Conservation (phyloP, 192 early-diverging fungal species). For the Coemansia asiatica region DNA sequence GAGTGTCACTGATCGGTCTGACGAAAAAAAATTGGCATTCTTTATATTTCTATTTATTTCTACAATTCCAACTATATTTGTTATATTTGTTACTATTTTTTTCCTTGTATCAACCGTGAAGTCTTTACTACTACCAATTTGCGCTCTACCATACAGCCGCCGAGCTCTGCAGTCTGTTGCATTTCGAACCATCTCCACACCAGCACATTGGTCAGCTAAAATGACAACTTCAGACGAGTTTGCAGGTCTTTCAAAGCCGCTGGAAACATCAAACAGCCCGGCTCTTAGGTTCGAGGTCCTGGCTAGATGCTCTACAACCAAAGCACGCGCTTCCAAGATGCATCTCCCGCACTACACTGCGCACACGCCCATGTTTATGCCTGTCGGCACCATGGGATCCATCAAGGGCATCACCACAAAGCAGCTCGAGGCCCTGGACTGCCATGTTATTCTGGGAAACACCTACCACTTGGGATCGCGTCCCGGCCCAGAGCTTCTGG, state of each 20-base stretch:
- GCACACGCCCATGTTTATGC: conserved; percentile 86
- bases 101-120: conserved; percentile 2
- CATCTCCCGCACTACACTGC: conserved; percentile 80
- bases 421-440: conserved; percentile 71
- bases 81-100: not conserved
- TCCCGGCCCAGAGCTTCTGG: conserved; percentile 74
- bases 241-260: conserved; percentile 26
- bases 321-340: conserved; percentile 73
- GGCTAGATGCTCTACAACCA: conserved; percentile 78
- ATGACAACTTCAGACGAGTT: conserved; percentile 40
- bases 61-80: not conserved
- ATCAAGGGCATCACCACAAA: conserved; percentile 79
- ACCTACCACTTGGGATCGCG: conserved; percentile 79
- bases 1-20: not conserved
- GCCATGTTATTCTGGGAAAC: conserved; percentile 85
- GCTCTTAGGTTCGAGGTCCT: conserved; percentile 73
- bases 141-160: not conserved
- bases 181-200: not conserved
- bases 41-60: not conserved
- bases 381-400: conserved; percentile 82
- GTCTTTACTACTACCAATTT: not conserved
- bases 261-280: conserved; percentile 48
- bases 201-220: not conserved
- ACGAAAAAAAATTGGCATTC: not conserved
- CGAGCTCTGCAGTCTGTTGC: not conserved